Base-by-base conservation (phyloP, 1,284 basidiomycete genomes). In the Polyporus tsugae region DNA sequence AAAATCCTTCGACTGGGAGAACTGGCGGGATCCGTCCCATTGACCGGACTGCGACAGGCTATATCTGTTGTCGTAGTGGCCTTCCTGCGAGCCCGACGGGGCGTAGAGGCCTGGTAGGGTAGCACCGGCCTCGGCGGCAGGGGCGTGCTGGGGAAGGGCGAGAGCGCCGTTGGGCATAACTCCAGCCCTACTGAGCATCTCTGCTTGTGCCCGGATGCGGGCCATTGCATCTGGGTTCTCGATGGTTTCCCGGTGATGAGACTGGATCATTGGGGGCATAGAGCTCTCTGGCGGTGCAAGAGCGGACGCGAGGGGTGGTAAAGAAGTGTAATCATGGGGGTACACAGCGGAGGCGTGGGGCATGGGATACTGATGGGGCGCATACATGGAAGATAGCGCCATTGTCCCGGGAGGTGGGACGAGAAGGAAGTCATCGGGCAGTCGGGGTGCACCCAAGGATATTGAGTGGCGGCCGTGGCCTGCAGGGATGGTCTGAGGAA, bases 121-220 rank as follows among this genome's bases (percentile, higher is more conserved):
- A 38, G 55, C 67, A 42, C 72, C 70, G 36, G 71, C 66, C 61
- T 71, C 73, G 35, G 69, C 63, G 33, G 65, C 41, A n/a, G 70
- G 66, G 38, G 65, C 67, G 10, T 67, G 70, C 39, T 67, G 69
- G 9, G 64, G 68, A 29, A 74, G 62, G 22, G 68, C 65, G 36
- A 79, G 69, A 4, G 69, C 63, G 49, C 75, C 73, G 63, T 74
- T 74, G 13, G 77, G 75, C 53, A 78, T 72, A 38, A 78, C 76
- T 55, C 79, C 80, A 0, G 76, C 68, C 33, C 80, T 80, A 57
- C 77, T 78, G 60, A 84, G 77, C 22, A 84, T 69, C 57, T 88
- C 86, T 1, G 82, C 78, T 67, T 88, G 84, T 0, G 81, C 77
- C 19, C 86, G 83, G 75, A 87, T 89, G 65, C 87, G 85, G 4